These are phyloP conservation scores for Cymbopogon flexuosus DNA, from an alignment of 202 grass and related monocot genomes.

Conservation along the genomic window DNA sequence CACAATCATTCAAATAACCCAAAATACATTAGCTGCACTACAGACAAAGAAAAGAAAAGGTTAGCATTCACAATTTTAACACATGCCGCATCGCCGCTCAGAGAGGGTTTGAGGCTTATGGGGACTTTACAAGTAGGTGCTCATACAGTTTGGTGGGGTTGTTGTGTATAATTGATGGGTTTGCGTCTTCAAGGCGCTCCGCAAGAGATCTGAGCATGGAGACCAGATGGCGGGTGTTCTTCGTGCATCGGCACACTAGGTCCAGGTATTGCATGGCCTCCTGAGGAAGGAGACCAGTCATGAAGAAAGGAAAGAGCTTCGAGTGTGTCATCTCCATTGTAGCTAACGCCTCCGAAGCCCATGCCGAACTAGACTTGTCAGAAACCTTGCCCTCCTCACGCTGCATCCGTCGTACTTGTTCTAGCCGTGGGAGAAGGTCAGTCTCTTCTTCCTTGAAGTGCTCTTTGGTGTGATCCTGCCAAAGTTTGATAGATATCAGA, in stretches of 20 bases:
- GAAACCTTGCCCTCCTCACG: slow-evolving; percentile 53
- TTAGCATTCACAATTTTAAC: slow-evolving; percentile 45
- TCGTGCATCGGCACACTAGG: slow-evolving; percentile 53
- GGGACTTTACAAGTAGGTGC: slow-evolving; percentile 55
- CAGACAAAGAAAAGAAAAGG: slow-evolving; percentile 33
- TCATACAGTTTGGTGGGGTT: slow-evolving; percentile 51
- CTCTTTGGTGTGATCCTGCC: slow-evolving; percentile 72
- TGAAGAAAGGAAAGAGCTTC: slow-evolving; percentile 83
- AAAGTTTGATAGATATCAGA: slow-evolving; percentile 26
- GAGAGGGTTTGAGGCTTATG: slow-evolving; percentile 14
- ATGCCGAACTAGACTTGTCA: slow-evolving; percentile 49
- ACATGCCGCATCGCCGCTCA: background rate
- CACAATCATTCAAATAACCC: slow-evolving; percentile 36
- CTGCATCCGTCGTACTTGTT: slow-evolving; percentile 53
- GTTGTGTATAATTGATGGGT: slow-evolving; percentile 55
- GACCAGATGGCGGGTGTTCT: slow-evolving; percentile 48
- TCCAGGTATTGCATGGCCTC: slow-evolving; percentile 87
- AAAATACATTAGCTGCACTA: slow-evolving; percentile 53
- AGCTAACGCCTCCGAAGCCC: slow-evolving; percentile 48
- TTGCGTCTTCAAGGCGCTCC: slow-evolving; percentile 51
- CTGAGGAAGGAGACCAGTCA: slow-evolving; percentile 79
- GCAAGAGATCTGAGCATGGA: slow-evolving; percentile 66
- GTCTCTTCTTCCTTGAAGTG: slow-evolving; percentile 94
- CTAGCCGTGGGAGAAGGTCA: slow-evolving; percentile 66
- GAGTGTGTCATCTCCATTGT: slow-evolving; percentile 83